Percentiles rank a stretch among this genome's conserved stretches.
Evolutionary conservation across 164 flowering plant species (phyloP).

Genomic region (Paratinospora sagittata): DNA sequence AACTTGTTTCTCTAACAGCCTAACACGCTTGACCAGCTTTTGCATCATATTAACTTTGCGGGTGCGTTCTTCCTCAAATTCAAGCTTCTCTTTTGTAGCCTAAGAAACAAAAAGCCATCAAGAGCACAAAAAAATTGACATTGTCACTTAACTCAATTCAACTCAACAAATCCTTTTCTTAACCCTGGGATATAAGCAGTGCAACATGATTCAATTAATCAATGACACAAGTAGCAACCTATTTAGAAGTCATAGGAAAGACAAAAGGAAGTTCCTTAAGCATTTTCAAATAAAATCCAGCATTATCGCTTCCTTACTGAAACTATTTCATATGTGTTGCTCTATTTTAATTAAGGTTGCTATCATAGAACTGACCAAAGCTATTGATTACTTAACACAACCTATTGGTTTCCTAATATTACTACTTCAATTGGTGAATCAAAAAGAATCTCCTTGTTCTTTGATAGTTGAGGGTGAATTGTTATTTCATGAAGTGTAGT

Average conservation of each 20-base stretch:
- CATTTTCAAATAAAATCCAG: no score
- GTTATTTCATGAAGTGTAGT: no score
- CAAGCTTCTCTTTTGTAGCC: constrained; percentile 58
- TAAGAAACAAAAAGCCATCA: constrained; percentile 15
- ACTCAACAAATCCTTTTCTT: no score
- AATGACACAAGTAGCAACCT: neutral
- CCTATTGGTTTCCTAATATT: no score
- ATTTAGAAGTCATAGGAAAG: neutral
- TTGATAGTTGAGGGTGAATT: no score
- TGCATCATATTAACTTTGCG: constrained; percentile 34
- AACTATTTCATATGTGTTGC: neutral
- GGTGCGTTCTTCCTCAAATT: constrained; percentile 45
- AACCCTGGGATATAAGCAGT: neutral
- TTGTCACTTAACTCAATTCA: no score
- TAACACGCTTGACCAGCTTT: constrained; percentile 36
- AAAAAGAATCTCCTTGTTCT: no score
- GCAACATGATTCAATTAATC: neutral
- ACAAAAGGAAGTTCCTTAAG: neutral
- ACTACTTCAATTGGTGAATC: no score
- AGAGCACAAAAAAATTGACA: no score
- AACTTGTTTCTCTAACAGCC: constrained; percentile 53
- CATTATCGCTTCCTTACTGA: neutral
- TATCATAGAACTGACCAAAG: neutral
- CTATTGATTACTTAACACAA: no score
- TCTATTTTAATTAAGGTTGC: neutral